Conservation (phyloP, 192 early-diverging fungal genomes). For the Gamsiella multidivaricata region DNA sequence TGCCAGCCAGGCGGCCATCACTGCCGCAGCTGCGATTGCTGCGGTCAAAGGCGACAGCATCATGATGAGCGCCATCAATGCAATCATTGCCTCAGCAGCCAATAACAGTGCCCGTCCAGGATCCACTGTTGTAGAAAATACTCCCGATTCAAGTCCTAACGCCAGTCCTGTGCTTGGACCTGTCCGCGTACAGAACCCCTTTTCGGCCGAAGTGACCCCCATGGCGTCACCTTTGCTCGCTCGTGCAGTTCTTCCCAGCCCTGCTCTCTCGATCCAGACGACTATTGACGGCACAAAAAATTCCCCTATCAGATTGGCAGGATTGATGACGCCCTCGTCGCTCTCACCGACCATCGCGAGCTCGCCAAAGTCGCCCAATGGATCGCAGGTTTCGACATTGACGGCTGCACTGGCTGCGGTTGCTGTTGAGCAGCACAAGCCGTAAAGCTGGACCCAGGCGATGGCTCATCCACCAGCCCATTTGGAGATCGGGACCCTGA, state of each 20-base stretch:
- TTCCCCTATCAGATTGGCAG: slow-evolving; percentile 8
- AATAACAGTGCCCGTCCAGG: slow-evolving; percentile 18
- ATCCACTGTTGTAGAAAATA: slow-evolving; percentile 16
- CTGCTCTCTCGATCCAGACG: slow-evolving; percentile 39
- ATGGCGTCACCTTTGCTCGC: slow-evolving; percentile 33
- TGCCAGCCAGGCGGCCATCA: slow-evolving; percentile 66
- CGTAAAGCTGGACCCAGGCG: too few relatives aligned
- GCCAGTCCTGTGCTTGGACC: slow-evolving; percentile 39
- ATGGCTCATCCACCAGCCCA: too few relatives aligned
- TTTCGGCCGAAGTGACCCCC: slow-evolving; percentile 31
- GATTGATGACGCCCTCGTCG: slow-evolving; percentile 42
- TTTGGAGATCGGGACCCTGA: too few relatives aligned
- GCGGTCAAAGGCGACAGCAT: slow-evolving; percentile 55
- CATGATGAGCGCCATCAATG: slow-evolving; percentile 51
- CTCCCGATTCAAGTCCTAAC: slow-evolving; percentile 50
- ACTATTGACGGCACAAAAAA: slow-evolving; percentile 15
- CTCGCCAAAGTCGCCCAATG: slow-evolving; percentile 25
- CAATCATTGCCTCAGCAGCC: slow-evolving; percentile 44
- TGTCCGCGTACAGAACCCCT: slow-evolving; percentile 12
- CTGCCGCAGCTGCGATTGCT: slow-evolving; percentile 70
- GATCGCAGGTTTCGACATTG: slow-evolving; percentile 39
- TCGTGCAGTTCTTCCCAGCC: slow-evolving; percentile 17
- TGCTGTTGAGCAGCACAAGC: slow-evolving; percentile 45
- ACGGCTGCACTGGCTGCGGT: slow-evolving; percentile 49
- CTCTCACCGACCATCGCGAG: slow-evolving; percentile 33